Base-by-base conservation (phyloP, 208 protist species). In the Angomonas desouzai region DNA sequence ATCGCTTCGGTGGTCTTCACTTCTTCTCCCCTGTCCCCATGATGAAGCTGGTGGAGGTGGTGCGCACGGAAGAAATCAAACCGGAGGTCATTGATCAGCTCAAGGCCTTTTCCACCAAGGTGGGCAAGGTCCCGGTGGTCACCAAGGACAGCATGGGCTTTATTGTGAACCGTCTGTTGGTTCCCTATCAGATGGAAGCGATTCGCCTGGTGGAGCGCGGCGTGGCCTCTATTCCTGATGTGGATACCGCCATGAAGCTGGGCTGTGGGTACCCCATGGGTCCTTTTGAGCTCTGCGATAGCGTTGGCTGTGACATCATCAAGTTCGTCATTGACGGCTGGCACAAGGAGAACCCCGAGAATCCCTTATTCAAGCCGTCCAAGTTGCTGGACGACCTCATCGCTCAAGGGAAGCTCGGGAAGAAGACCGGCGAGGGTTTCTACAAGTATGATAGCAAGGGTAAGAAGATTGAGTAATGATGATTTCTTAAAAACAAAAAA, bases 1-100 rank as follows among this genome's bases (percentile, higher is more conserved):
- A 87, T 56, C 80, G 83, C 55, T 83, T 98, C 64, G 81, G 97
- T 58, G 94, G 94, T 64, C 96, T 98, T 90, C 94, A 98, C 74
- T 98, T 96, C 72, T 98, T 98, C 83, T 96, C 94, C 71, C 94
- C 94, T 9, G 94, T 98, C 10, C 62, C 83, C 25, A 97, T 94
- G 73, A 98, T 98, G 94, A 90, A 86, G 18, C 66, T 98, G 27
- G 79, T 98, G 22, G 94, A 98, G 77, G 86, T 98, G 18, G 95
- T 98, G 58, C 81, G 79, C 33, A 81, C 80, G n/a, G 86, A 84
- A 62, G 27, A 82, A 29, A 97, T 91, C 3, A 81, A 74, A 0
- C n/a, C 68, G n/a, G 82, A 94, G 64, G 81, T 87, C 25, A 76
- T 76, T 20, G 83, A 87, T 29, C 70, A 67, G 45, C 83, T 92